Evolutionary conservation across 148 eudicot species (phyloP), one percentile per base, ranked within the genome.

Genomic region (Suaeda aralocaspica): DNA sequence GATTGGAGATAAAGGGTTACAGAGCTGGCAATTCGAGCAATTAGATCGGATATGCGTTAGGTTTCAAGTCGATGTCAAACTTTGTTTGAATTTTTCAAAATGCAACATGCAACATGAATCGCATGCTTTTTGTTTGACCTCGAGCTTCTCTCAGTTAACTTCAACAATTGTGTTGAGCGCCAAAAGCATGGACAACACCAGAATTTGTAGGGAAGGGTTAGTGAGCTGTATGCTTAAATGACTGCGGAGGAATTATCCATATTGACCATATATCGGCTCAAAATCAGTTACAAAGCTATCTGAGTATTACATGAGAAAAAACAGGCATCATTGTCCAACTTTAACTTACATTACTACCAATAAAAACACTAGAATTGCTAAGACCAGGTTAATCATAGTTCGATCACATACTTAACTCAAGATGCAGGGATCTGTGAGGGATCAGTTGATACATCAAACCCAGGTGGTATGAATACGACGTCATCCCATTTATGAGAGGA

Each of bases 391-490:
- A 66, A 50, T 42, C 58, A 42, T 52, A 56, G 39, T 26, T 50
- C 9, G 45, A 55, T 22, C 29, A 19, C 21, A 50, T 41, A 68
- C 66, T 33, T 11, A 34, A 50, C 66, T 72, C 57, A 59, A 67
- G 67, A 77, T 62, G 46, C 70, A 16, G 19, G 63, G 36, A 11
- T 55, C 68, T 57, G 70, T 13, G 84, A 72, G 22, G 83, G 74
- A 76, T 77, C 82, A 2, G 85, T 73, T n/a, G 92, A 75, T 59
- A 91, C 90, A 75, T 94, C 97, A 60, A 84, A 89, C 67, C 99
- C 97, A n/a, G 97, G 99, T 60, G 99, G 99, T 42, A 91, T 76
- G 79, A 94, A 94, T 42, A 94, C 97, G 7, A 91, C 96, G 74
- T 94, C 91, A 18, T 91, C 88, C 92, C 91, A 94, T 29, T 79